These are phyloP conservation scores for Helianthus tuberosus DNA, from an alignment of 129 eudicot genomes.

Conservation along the genomic window DNA sequence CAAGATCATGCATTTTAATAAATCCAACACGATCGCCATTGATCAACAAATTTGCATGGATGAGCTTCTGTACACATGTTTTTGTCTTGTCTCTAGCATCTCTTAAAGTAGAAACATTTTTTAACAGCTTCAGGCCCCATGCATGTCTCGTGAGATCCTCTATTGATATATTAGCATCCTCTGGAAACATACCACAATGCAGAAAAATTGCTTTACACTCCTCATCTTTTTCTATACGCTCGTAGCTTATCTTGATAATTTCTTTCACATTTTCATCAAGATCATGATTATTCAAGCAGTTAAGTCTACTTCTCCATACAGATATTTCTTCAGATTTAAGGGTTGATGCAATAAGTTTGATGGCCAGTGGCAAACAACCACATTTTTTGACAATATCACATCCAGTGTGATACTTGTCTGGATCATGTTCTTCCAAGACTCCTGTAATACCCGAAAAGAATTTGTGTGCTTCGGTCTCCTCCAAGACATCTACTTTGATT, in stretches of 20 bases:
- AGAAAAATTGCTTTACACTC: constrained; percentile 6
- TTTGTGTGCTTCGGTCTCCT: constrained; percentile 3
- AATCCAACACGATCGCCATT: background rate
- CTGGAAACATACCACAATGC: constrained; percentile 10
- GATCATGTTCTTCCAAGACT: background rate
- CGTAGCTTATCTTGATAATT: background rate
- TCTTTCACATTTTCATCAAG: background rate
- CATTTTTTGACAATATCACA: constrained; percentile 12
- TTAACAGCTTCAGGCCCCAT: constrained; percentile 7
- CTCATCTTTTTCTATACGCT: background rate
- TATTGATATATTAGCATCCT: background rate
- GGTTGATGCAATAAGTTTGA: constrained; percentile 14
- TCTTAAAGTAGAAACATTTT: background rate
- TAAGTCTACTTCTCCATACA: background rate
- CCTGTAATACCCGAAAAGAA: constrained; percentile 7
- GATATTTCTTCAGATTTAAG: background rate
- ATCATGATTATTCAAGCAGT: constrained; percentile 2
- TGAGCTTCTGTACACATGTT: background rate
- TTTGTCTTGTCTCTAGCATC: constrained; percentile 4
- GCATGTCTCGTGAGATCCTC: constrained; percentile 10
- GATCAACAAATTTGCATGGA: constrained; percentile 15
- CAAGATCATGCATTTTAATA: constrained; percentile 25
- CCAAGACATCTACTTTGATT: constrained; percentile 5
- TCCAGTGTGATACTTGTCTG: background rate
- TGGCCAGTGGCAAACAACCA: constrained; percentile 23